These are phyloP conservation scores for Xylaria sp. DNA, from an alignment of 2,329 filamentous ascomycete genomes.

Conservation along the genomic window DNA sequence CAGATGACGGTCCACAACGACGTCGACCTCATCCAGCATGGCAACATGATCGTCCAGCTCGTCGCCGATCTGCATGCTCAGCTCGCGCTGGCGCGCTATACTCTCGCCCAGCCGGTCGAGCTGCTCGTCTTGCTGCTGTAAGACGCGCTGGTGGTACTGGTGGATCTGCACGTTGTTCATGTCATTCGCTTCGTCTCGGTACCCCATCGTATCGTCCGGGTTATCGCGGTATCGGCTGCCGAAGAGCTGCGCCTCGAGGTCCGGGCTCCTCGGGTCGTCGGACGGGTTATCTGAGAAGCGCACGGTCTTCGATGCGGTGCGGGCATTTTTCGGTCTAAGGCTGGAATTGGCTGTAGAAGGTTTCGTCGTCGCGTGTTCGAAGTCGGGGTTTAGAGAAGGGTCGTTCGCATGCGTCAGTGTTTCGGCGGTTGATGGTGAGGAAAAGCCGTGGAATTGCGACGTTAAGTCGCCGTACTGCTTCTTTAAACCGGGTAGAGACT, in stretches of 20 bases:
- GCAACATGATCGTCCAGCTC: slow-evolving; percentile 92
- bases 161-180: slow-evolving; percentile 89
- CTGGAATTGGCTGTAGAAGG: slow-evolving; percentile 44
- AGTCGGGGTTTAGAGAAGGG: slow-evolving; percentile 69
- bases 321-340: slow-evolving; percentile 49
- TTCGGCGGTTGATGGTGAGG: slow-evolving; percentile 60
- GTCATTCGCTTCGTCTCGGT: slow-evolving; percentile 67
- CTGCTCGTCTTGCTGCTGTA: slow-evolving; percentile 92
- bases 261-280: slow-evolving; percentile 56
- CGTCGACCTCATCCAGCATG: slow-evolving; percentile 90
- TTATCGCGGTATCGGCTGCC: slow-evolving; percentile 75
- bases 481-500: slow-evolving; percentile 75
- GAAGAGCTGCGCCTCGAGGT: slow-evolving; percentile 59
- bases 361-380: slow-evolving; percentile 68
- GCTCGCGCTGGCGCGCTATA: slow-evolving; percentile 88
- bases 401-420: slow-evolving; percentile 73
- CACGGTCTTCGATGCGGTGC: slow-evolving; percentile 74
- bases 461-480: slow-evolving; percentile 81
- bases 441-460: slow-evolving; percentile 80
- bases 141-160: slow-evolving; percentile 80
- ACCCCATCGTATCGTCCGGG: slow-evolving; percentile 66
- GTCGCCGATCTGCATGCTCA: slow-evolving; percentile 95
- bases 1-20: slow-evolving; percentile 82
- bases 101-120: slow-evolving; percentile 87
- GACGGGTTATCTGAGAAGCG: slow-evolving; percentile 79